These are phyloP conservation scores for Sporothrix dimorphospora DNA, from an alignment of 2,329 filamentous ascomycete genomes.

Conservation along the genomic window DNA sequence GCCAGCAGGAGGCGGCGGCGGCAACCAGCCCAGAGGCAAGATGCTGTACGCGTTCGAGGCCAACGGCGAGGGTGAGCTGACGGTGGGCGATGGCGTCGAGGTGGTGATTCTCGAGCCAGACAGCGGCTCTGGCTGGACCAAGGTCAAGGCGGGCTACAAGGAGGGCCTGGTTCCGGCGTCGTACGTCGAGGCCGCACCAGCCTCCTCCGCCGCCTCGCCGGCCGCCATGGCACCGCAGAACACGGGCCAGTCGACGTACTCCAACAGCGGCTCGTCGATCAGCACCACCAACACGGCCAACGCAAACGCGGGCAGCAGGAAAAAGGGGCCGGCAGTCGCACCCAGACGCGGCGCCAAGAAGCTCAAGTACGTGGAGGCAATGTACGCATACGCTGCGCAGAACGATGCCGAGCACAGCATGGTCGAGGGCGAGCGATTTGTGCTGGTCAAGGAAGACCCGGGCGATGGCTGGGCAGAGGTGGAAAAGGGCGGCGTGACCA, in stretches of 20 bases:
- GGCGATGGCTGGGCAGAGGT: conserved; percentile 98
- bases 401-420: conserved; percentile 89
- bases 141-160: conserved; percentile 72
- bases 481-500: conserved; percentile 82
- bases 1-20: conserved; percentile 33
- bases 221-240: conserved; percentile 51
- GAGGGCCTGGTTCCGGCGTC: conserved; percentile 86
- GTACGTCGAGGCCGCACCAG: conserved; percentile 72
- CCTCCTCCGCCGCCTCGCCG: conserved; percentile 40
- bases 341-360: conserved; percentile 91
- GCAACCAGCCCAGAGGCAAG: conserved; percentile 69
- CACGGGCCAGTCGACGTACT: conserved; percentile 65
- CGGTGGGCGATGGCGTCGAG: conserved; percentile 76
- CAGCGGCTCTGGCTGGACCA: conserved; percentile 90
- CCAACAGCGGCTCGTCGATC: conserved; percentile 73
- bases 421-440: conserved; percentile 86
- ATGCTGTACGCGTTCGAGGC: conserved; percentile 91
- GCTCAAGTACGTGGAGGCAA: conserved; percentile 85
- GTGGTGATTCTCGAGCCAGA: conserved; percentile 82
- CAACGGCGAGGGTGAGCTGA: conserved; percentile 78
- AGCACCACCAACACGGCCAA: conserved; percentile 38
- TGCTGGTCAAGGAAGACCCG: conserved; percentile 82
- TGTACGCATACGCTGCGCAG: conserved; percentile 89
- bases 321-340: conserved; percentile 89
- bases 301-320: conserved; percentile 58